phyloP scores from a whole-genome alignment of 2,329 filamentous ascomycete genomes.

The Cordyceps cicadae region DNA sequence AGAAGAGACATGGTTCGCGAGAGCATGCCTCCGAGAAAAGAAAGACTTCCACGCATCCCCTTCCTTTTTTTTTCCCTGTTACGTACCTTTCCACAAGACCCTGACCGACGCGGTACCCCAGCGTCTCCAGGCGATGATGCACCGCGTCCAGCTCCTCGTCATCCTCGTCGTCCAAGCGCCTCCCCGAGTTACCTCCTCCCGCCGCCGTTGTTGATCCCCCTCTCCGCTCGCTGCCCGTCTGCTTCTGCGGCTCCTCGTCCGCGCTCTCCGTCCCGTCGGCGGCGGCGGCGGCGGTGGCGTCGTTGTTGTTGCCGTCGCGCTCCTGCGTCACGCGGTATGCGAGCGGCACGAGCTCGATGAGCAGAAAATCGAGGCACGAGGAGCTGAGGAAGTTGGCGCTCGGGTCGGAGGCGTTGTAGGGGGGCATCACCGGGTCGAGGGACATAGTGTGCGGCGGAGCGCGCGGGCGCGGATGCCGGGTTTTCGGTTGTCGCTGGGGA shows the following conservation, averaged over 20 bases:
- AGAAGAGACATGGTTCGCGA: no score
- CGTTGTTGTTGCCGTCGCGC: conserved; percentile 44
- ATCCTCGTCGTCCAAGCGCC: conserved; percentile 52
- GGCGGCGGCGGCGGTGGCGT: no score
- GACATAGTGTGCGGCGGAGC: conserved; percentile 45
- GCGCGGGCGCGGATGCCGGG: neutral
- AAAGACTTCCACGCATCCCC: no score
- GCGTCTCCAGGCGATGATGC: conserved; percentile 70
- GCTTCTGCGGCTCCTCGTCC: conserved; percentile 6
- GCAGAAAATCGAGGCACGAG: conserved; percentile 84
- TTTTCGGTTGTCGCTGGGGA: neutral
- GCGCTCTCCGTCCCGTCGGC: neutral
- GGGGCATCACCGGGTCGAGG: conserved; percentile 61
- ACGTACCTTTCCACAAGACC: conserved; percentile 81
- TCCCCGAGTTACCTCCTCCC: neutral
- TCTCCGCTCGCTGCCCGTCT: neutral
- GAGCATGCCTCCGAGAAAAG: no score
- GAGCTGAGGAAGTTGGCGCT: conserved; percentile 68
- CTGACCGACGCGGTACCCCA: conserved; percentile 88
- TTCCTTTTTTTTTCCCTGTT: no score
- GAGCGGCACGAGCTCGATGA: conserved; percentile 95
- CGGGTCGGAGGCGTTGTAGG: conserved; percentile 65
- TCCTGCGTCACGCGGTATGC: conserved; percentile 78
- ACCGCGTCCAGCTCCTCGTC: conserved; percentile 80
- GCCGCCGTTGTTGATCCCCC: neutral